Evolutionary conservation across 2,329 filamentous ascomycete species (phyloP).

Genomic region (Aurifilum marmelostoma): DNA sequence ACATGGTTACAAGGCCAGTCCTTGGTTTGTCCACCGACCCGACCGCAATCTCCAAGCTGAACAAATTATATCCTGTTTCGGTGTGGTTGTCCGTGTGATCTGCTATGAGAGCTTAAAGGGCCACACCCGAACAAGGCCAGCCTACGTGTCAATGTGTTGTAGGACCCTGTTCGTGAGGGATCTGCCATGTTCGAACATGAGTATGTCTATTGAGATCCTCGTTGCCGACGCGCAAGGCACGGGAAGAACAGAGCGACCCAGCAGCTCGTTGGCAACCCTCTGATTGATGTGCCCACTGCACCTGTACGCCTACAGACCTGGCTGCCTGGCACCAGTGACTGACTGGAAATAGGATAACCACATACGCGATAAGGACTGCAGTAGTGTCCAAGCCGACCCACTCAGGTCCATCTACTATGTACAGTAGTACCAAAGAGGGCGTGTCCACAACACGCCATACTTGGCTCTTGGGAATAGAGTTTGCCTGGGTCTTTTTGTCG

Average conservation of each 20-base stretch:
- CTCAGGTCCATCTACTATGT: background rate
- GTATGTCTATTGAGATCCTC: background rate
- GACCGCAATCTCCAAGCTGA: background rate
- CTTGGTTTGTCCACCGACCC: background rate
- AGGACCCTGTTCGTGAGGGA: background rate
- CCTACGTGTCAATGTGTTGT: background rate
- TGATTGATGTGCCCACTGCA: background rate
- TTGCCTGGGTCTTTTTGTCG: background rate
- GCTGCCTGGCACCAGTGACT: background rate
- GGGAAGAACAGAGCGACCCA: background rate
- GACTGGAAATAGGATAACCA: background rate
- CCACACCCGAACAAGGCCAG: background rate
- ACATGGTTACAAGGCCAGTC: background rate
- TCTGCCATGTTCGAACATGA: background rate
- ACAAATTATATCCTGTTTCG: background rate
- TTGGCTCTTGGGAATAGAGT: background rate
- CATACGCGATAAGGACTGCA: background rate
- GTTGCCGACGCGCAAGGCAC: background rate
- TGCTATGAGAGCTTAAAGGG: background rate
- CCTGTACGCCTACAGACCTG: background rate
- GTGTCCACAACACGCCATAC: background rate
- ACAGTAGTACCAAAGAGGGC: background rate
- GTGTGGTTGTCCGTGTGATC: background rate
- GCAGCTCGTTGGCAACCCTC: background rate
- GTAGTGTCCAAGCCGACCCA: background rate